A percentile compares a stretch with the other conserved stretches of the same genome.
Conservation (phyloP, 2,329 filamentous ascomycete species). For the Pseudocercospora macadamiae region DNA sequence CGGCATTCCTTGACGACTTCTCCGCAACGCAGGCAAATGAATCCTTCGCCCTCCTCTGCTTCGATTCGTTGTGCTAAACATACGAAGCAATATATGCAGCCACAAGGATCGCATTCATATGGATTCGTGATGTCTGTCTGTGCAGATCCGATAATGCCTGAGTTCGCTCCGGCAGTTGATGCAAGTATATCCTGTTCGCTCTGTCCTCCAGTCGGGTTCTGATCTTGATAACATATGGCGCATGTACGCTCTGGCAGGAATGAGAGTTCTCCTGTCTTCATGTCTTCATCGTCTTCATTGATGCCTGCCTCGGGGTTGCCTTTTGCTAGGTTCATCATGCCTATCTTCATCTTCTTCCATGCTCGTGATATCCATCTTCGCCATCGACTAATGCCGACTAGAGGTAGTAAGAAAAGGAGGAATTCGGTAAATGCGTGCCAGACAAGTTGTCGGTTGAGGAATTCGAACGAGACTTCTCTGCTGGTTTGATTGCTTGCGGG, state of each 20-base stretch:
- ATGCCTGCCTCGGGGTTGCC: conserved; percentile 33
- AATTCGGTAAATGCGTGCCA: conserved; percentile 99
- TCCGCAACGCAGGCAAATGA: conserved; percentile 87
- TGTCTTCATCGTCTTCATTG: conserved; percentile 45
- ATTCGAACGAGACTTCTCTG: conserved; percentile 94
- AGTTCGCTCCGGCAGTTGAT: conserved; percentile 44
- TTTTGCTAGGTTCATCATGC: conserved; percentile 55
- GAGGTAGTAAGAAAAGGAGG: conserved; percentile 90
- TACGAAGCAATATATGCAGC: conserved; percentile 93
- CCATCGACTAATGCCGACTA: conserved; percentile 95
- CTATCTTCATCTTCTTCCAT: conserved; percentile 78
- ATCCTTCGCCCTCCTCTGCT: conserved; percentile 90
- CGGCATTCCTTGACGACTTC: conserved; percentile 80
- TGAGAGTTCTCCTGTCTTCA: conserved; percentile 64
- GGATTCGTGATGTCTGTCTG: conserved; percentile 95
- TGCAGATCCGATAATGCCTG: conserved; percentile 80
- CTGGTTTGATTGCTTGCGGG: conserved; percentile 83
- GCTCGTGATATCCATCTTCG: conserved; percentile 81
- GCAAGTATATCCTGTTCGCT: conserved; percentile 78
- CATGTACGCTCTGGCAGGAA: conserved; percentile 94
- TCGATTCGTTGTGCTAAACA: conserved; percentile 90
- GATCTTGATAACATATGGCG: conserved; percentile 94
- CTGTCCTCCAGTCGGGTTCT: conserved; percentile 65
- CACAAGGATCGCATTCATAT: conserved; percentile 87
- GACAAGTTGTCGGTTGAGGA: conserved; percentile 93